A percentile compares a stretch with the other conserved stretches of the same genome.
These are phyloP conservation scores for Carex littledalei DNA, from an alignment of 176 grass and related monocot species.

Conservation along the genomic window DNA sequence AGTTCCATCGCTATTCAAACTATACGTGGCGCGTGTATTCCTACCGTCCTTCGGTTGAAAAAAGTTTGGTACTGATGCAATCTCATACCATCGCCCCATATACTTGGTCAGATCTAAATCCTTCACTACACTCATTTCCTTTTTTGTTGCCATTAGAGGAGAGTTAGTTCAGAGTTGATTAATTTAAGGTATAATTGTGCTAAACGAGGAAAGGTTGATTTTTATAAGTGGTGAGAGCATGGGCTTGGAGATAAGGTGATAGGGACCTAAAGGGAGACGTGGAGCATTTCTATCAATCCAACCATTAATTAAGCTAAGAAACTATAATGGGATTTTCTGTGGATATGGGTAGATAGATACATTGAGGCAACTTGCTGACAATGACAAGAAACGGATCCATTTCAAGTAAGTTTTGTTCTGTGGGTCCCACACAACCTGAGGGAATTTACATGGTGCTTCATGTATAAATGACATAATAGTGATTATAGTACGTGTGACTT, in stretches of 20 bases:
- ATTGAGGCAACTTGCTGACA: neutral
- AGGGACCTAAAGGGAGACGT: neutral
- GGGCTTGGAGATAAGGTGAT: neutral
- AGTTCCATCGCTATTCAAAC: slow-evolving; percentile 54
- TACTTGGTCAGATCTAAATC: slow-evolving; percentile 62
- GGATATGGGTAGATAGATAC: neutral
- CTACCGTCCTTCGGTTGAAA: slow-evolving; percentile 77
- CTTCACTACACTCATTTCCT: slow-evolving; percentile 61
- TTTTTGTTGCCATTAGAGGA: neutral
- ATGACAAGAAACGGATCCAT: no score
- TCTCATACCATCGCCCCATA: slow-evolving; percentile 97
- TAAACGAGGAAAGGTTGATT: neutral
- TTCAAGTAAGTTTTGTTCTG: no score
- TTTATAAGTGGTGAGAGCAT: neutral
- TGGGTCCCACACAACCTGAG: no score
- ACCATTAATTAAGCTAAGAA: neutral
- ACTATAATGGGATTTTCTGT: neutral
- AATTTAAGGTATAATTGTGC: neutral
- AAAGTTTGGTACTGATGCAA: slow-evolving; percentile 59
- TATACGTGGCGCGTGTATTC: slow-evolving; percentile 73
- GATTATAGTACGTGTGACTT: no score
- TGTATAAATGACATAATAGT: no score
- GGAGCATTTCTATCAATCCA: neutral
- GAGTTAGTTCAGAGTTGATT: neutral
- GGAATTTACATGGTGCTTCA: no score